Evolutionary conservation across 257 asterid genomes (phyloP), one percentile per base, ranked within the genome.

Genomic region (Knoxia roxburghii): DNA sequence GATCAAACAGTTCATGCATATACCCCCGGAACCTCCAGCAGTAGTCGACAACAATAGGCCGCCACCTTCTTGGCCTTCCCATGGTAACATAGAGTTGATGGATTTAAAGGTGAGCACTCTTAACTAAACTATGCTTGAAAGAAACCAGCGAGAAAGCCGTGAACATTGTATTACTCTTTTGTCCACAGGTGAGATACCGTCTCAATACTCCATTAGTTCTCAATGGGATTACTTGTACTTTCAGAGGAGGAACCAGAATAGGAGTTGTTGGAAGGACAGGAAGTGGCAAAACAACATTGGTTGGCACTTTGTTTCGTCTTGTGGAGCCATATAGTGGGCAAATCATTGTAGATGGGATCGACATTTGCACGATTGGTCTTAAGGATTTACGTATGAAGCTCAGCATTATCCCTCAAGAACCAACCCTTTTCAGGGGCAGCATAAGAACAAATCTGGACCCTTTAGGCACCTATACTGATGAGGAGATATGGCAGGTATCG

Each of bases 231-330:
- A 86, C 85, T 6, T 88, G 97, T 81, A 80, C 85, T 20, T 86
- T 90, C 77, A 67, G 49, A 45, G 93, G 84, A 85, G 96, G 89
- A 67, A 78, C 61, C 0, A 72, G 92, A 77, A 76, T 86, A 20
- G 97, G 97, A 50, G 83, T 90, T 11, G 95, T 90, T 65, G 97
- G 95, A 53, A 79, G 97, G 82, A 90, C 97, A 0, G 96, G 97
- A 71, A 90, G 97, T 27, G 97, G 97, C 27, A 90, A 88, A 73
- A 86, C 96, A 4, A 88, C 96, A 30, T 78, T 90, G 0, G 86
- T 86, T 14, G 78, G 90, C 67, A 84, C 97, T 5, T 68, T 90
- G 79, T 90, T 88, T 75, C 97, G 89, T 32, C 79, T 90, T 18
- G 95, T 90, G 41, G 97, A 90, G 72, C 97, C 97, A 45, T 73